Evolutionary conservation across 2,329 filamentous ascomycete genomes (phyloP), one percentile per base, ranked within the genome.

Genomic region (Juglanconis oblonga): DNA sequence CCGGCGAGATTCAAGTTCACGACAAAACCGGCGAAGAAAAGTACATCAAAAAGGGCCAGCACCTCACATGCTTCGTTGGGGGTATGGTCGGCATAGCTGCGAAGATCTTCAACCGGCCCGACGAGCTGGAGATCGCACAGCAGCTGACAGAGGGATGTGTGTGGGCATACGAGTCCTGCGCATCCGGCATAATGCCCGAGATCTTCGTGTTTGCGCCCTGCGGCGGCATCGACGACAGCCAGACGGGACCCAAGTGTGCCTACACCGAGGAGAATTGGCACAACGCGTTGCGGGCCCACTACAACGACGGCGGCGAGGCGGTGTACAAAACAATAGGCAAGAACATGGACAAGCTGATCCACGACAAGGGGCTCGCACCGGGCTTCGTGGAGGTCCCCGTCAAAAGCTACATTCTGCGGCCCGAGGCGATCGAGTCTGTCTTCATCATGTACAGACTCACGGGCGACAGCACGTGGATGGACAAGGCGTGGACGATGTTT

Each of bases 361-460:
- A 24, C 38, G 47, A 31, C 17, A 59, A 60, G 47, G 52, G 45
- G 6, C 57, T 66, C 29, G 44, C 51, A 5, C 74, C 73, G 5
- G 87, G 86, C 24, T 83, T 88, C 69, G 76, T 80, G 3, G 75
- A 76, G 17, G 79, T 88, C 51, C 71, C 75, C 47, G 83, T 87
- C 59, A 73, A 77, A 45, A 79, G 80, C 58, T 91, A 90, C 68
- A 83, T 89, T 35, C 77, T 91, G 49, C 82, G 87, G 59, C 90
- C 90, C 24, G 90, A 94, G 74, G 90, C 90, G 2, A 91, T 94
- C 57, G 90, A 94, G 76, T 89, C 86, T 13, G 84, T 95, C 4
- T 94, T 91, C 72, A 83, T 91, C 69, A 84, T 94, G 78, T 91
- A 88, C 71, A 84, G 89, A 59, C 79, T 91, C 61, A 92, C 89